These are phyloP conservation scores for Fusarium phyllophilum DNA, from an alignment of 2,329 filamentous ascomycete species.

Conservation along the genomic window DNA sequence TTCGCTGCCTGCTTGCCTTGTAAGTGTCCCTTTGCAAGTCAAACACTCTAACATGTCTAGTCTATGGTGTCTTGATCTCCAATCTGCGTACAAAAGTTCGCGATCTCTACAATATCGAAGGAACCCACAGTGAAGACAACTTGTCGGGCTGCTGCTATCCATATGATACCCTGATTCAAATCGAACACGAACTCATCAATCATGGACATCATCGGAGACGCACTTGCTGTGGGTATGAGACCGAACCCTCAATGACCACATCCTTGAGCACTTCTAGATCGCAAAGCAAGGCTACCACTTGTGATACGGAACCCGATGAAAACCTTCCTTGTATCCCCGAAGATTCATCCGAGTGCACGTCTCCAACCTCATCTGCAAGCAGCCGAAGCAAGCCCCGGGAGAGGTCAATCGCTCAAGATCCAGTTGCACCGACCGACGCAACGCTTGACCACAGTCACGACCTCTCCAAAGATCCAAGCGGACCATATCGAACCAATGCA, in stretches of 20 bases:
- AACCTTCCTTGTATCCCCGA: conserved; percentile 35
- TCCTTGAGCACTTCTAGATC: conserved; percentile 4
- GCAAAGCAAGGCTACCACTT: neutral
- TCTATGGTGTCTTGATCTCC: conserved; percentile 46
- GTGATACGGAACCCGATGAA: neutral
- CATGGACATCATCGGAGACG: conserved; percentile 40
- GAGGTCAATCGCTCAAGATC: conserved; percentile 24
- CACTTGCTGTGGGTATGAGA: conserved; percentile 30
- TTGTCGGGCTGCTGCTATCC: conserved; percentile 45
- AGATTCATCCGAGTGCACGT: conserved; percentile 14
- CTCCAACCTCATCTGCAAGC: neutral
- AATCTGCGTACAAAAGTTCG: conserved; percentile 47
- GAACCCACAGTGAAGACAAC: conserved; percentile 38
- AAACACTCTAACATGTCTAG: conserved; percentile 30
- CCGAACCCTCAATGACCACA: conserved; percentile 37
- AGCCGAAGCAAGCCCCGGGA: conserved; percentile 17
- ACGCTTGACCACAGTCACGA: conserved; percentile 13
- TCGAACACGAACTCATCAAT: conserved; percentile 48
- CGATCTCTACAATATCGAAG: conserved; percentile 48
- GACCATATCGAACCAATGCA: neutral
- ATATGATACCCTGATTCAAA: conserved; percentile 40
- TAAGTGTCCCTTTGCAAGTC: conserved; percentile 15
- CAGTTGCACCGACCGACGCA: conserved; percentile 16
- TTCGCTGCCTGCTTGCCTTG: conserved; percentile 42
- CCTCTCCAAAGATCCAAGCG: conserved; percentile 20